These are phyloP conservation scores for Anthostomella pinea DNA, from an alignment of 2,329 filamentous ascomycete species.

Conservation along the genomic window DNA sequence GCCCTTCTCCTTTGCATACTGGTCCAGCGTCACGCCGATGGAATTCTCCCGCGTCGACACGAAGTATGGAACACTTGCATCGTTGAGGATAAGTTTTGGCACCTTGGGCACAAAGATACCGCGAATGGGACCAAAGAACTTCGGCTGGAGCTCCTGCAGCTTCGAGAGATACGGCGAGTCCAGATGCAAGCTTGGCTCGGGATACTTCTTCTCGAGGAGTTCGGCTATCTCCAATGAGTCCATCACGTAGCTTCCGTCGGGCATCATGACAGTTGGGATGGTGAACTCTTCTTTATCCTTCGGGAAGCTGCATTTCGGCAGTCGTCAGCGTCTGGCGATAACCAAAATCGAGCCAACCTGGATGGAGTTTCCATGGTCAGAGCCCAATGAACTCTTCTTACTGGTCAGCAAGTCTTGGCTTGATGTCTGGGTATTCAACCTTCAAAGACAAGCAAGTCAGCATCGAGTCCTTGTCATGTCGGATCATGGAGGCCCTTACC, in stretches of 20 bases:
- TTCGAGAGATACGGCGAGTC: constrained; percentile 48
- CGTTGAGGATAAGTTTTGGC: constrained; percentile 48
- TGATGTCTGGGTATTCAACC: constrained; percentile 65
- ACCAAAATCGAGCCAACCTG: background rate
- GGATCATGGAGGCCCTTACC: constrained; percentile 32
- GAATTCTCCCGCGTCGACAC: constrained; percentile 44
- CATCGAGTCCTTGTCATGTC: background rate
- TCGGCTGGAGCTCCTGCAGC: constrained; percentile 40
- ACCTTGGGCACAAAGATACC: constrained; percentile 48
- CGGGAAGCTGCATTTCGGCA: constrained; percentile 43
- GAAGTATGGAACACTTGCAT: constrained; percentile 55
- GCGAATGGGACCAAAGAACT: constrained; percentile 32
- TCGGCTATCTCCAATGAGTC: constrained; percentile 61
- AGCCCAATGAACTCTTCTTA: constrained; percentile 32
- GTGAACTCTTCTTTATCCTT: constrained; percentile 27
- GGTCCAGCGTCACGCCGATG: constrained; percentile 51
- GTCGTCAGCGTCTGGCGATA: background rate
- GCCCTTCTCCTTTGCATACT: constrained; percentile 46
- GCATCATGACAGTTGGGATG: constrained; percentile 35
- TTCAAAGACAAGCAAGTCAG: constrained; percentile 21
- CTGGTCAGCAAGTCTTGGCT: constrained; percentile 52
- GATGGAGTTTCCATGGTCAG: background rate
- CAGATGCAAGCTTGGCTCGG: constrained; percentile 55
- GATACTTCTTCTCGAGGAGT: constrained; percentile 57
- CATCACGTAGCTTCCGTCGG: constrained; percentile 58